These are phyloP conservation scores for Thraustochytrium sp. DNA, from an alignment of 352 stramenopile species.

Conservation along the genomic window DNA sequence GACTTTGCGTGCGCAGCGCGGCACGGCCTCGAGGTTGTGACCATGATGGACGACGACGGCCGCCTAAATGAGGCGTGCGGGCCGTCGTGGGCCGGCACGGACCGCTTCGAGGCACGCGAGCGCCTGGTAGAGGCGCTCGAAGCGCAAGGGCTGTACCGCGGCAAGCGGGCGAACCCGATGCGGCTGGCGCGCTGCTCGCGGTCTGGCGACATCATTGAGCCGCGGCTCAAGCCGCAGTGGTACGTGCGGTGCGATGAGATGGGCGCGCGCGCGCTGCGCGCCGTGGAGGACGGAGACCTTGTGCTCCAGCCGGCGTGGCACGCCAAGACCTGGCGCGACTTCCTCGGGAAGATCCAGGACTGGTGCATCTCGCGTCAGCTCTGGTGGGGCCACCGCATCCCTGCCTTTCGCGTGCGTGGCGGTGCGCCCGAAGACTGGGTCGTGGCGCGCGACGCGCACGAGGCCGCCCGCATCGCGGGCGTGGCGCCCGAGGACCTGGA, in stretches of 20 bases:
- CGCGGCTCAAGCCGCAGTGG: slow-evolving; percentile 48
- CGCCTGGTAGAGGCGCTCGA: slow-evolving; percentile 55
- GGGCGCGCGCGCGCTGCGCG: slow-evolving; percentile 46
- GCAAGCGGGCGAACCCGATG: slow-evolving; percentile 45
- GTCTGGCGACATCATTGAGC: slow-evolving; percentile 52
- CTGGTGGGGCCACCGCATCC: slow-evolving; percentile 99
- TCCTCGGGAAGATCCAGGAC: slow-evolving; percentile 96
- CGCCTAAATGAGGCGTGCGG: slow-evolving; percentile 50
- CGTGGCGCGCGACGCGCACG: slow-evolving; percentile 78
- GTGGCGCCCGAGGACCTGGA: too few relatives aligned
- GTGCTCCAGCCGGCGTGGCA: slow-evolving; percentile 62
- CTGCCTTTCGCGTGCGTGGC: slow-evolving; percentile 87
- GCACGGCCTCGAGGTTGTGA: slow-evolving; percentile 78
- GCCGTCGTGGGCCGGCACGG: slow-evolving; percentile 67
- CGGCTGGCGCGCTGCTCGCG: slow-evolving; percentile 46
- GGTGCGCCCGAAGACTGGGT: slow-evolving; percentile 57
- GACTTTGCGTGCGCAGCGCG: slow-evolving; percentile 97
- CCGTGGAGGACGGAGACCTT: slow-evolving; percentile 63
- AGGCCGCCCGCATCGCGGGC: too few relatives aligned
- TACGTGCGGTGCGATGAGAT: slow-evolving; percentile 48
- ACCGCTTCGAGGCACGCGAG: slow-evolving; percentile 79
- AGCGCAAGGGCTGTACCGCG: slow-evolving; percentile 29
- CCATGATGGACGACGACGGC: slow-evolving; percentile 79
- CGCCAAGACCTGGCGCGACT: slow-evolving; percentile 80
- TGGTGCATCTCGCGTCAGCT: slow-evolving; percentile 99